Base-by-base conservation (phyloP, 2,329 filamentous ascomycete species). In the Laburnicola sp. region DNA sequence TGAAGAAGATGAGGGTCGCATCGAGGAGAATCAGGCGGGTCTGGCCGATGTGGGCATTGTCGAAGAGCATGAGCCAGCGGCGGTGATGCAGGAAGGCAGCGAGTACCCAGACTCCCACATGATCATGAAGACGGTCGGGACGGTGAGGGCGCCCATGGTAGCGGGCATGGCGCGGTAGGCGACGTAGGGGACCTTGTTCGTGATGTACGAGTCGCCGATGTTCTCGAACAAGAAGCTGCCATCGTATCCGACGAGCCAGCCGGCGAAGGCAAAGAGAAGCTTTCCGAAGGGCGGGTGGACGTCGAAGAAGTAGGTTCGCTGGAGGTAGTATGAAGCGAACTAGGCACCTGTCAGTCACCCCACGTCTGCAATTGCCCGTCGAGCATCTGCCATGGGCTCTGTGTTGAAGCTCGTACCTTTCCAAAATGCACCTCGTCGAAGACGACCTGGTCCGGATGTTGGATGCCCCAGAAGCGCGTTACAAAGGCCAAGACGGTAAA, bases 81-180 rank as follows among this genome's bases (percentile, higher is more conserved):
- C 91, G 50, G 97, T 80, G 48, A 97, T 79, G 72, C 90, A 96
- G 50, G 94, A 94, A 8, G 94, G 94, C 36, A 99, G 80, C 59
- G 91, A 96, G 77, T 99, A 99, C 57, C 92, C 94, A 43, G 94
- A 97, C 76, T 99, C 94, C 94, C 94, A 99, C 94, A 99, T 99
- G 75, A 96, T 99, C 71, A 96, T 78, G 75, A 96, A 99, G 50
- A 90, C 86, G 41, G 93, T 88, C n/a, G 92, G 88, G 45, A 99
- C 91, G 8, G 94, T 99, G 62, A 99, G 79, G 50, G 94, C 88
- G 60, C 94, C 94, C 63, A 97, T 85, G 43, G 94, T 84, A 53
- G 94, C 94, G 36, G 94, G 94, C 80, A 99, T 84, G 39, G 92
- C 88, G 64, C 94, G 89, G 78, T 95, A 96, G 56, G 94, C 92